These are phyloP conservation scores for Eucalyptus polybractea DNA, from an alignment of 345 rosid species.

Conservation along the genomic window DNA sequence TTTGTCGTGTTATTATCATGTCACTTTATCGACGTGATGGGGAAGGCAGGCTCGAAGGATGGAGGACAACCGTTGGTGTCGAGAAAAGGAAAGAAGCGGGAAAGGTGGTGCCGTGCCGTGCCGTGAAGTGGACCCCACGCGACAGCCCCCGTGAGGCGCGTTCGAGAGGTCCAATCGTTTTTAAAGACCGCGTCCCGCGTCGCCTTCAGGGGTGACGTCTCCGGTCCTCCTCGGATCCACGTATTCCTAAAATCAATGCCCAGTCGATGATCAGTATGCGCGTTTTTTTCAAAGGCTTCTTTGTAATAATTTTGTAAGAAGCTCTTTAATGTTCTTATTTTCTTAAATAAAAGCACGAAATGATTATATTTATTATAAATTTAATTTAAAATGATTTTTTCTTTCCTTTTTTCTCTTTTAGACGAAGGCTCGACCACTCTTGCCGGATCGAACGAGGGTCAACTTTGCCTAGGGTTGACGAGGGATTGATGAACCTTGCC, in stretches of 20 bases:
- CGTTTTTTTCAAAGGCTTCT: neutral
- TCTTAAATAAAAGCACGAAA: too few species aligned
- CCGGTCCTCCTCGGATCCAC: neutral
- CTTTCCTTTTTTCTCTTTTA: fast-evolving
- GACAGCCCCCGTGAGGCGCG: neutral
- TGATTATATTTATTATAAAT: too few species aligned
- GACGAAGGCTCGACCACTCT: fast-evolving
- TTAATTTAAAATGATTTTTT: too few species aligned
- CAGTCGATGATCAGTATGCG: fast-evolving
- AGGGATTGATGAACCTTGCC: fast-evolving
- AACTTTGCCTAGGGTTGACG: fast-evolving
- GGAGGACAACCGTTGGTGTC: neutral
- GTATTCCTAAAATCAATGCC: neutral
- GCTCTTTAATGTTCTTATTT: too few species aligned
- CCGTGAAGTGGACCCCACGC: neutral
- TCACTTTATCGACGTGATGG: neutral
- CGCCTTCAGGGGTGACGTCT: neutral
- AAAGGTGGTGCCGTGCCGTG: neutral
- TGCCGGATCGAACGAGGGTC: fast-evolving
- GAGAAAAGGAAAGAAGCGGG: neutral
- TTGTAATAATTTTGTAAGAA: neutral
- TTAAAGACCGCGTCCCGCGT: neutral
- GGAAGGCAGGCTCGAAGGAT: neutral
- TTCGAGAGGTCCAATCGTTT: neutral
- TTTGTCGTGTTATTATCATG: neutral